phyloP scores from a whole-genome alignment of 2,329 filamentous ascomycete genomes.

The Sclerotinia subarctica region DNA sequence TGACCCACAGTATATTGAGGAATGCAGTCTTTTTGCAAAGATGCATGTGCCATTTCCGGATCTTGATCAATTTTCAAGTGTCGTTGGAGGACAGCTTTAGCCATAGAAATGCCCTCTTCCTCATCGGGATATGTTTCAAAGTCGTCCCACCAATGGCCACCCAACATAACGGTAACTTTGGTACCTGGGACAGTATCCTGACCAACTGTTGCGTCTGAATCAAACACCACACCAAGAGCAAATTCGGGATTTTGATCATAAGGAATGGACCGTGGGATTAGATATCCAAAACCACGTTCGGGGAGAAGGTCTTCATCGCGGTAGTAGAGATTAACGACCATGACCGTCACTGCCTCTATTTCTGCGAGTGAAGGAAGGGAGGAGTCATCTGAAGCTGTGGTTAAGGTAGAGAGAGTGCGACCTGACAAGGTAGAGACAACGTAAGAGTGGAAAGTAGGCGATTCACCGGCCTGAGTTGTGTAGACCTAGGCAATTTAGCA shows the following conservation, averaged over 20 bases:
- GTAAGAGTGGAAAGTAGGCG: constrained; percentile 47
- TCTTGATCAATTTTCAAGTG: constrained; percentile 68
- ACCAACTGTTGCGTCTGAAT: constrained; percentile 52
- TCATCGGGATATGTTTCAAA: constrained; percentile 59
- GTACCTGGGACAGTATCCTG: constrained; percentile 62
- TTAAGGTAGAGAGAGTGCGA: constrained; percentile 28
- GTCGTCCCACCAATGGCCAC: constrained; percentile 85
- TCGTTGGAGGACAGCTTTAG: constrained; percentile 63
- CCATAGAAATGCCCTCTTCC: constrained; percentile 66
- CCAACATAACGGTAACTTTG: constrained; percentile 91
- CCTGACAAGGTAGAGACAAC: constrained; percentile 60
- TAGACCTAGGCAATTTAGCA: constrained; percentile 35
- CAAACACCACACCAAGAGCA: constrained; percentile 89
- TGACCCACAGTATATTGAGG: constrained; percentile 89
- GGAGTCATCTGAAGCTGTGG: constrained; percentile 17
- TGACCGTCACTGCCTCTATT: constrained; percentile 72
- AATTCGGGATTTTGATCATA: constrained; percentile 74
- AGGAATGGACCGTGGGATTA: constrained; percentile 74
- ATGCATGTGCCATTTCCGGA: constrained; percentile 59
- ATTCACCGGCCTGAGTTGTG: constrained; percentile 26
- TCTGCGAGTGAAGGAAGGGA: constrained; percentile 49
- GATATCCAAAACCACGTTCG: constrained; percentile 80
- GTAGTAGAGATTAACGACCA: constrained; percentile 91
- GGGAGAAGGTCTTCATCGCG: constrained; percentile 57
- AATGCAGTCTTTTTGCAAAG: constrained; percentile 69